phyloP scores from a whole-genome alignment of 306 rosid species.

The Vachellia pachyceras region DNA sequence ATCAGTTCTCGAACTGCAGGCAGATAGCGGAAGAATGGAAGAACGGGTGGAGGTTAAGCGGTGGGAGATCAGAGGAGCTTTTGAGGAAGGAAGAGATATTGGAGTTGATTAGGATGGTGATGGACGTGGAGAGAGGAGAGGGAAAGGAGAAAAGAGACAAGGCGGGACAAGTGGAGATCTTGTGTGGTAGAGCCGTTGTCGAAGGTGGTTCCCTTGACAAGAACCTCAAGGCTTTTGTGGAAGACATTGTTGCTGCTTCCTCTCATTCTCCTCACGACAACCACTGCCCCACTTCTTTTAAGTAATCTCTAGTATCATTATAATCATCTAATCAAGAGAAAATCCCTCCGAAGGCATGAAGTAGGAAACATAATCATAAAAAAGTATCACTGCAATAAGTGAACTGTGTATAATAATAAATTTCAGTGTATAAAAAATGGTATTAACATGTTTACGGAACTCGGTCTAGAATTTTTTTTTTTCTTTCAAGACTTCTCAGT shows the following conservation, averaged over 20 bases:
- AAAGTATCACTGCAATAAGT: too few species aligned
- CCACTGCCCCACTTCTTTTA: neutral
- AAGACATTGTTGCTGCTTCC: neutral
- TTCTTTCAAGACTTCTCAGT: too few species aligned
- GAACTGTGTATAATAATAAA: too few species aligned
- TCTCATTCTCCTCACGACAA: neutral
- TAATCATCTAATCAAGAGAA: too few species aligned
- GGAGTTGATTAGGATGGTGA: slow-evolving; percentile 35
- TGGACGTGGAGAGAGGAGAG: slow-evolving; percentile 45
- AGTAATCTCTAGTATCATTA: neutral
- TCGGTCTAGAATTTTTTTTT: too few species aligned
- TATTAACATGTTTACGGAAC: too few species aligned
- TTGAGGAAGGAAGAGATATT: slow-evolving; percentile 40
- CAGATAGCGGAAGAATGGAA: slow-evolving; percentile 57
- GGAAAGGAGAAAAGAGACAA: slow-evolving; percentile 46
- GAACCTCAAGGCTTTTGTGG: slow-evolving; percentile 48
- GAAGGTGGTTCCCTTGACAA: slow-evolving; percentile 54
- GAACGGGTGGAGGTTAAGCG: slow-evolving; percentile 38
- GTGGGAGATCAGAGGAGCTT: neutral
- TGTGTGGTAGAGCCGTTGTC: slow-evolving; percentile 44
- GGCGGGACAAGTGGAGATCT: slow-evolving; percentile 47
- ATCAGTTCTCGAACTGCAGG: slow-evolving; percentile 58
- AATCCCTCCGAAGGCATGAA: too few species aligned
- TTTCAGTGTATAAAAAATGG: too few species aligned
- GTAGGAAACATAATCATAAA: too few species aligned